A percentile compares a stretch with the other conserved stretches of the same genome.
These are phyloP conservation scores for Jacaranda mimosifolia DNA, from an alignment of 257 asterid species.

Conservation along the genomic window DNA sequence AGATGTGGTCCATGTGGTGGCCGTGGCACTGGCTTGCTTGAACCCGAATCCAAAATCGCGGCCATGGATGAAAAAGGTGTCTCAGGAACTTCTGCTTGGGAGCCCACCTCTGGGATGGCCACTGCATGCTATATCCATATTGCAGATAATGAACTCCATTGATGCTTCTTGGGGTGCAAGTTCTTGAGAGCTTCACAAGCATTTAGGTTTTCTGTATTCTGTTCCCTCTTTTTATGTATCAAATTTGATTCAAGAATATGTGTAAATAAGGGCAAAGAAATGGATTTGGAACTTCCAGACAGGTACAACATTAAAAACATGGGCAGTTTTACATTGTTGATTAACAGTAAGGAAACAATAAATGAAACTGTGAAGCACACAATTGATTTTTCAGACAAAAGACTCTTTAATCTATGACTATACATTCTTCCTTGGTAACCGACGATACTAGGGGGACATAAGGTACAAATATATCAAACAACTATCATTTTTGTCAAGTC, in stretches of 20 bases:
- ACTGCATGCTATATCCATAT: neutral
- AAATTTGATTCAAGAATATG: no score
- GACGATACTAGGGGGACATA: slow-evolving; percentile 33
- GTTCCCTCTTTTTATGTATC: no score
- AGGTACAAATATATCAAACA: slow-evolving; percentile 31
- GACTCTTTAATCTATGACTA: slow-evolving; percentile 34
- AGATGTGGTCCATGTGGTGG: no score
- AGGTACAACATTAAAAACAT: neutral
- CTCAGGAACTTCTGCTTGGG: neutral
- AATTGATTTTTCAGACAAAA: neutral
- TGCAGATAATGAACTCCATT: neutral
- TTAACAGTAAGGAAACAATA: neutral
- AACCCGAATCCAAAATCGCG: neutral
- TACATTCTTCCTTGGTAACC: slow-evolving; percentile 35
- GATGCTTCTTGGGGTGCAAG: neutral
- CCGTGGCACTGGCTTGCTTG: neutral
- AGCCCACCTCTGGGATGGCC: neutral
- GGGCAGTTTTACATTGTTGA: slow-evolving; percentile 10
- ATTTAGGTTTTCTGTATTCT: no score
- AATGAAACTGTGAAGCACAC: slow-evolving; percentile 14
- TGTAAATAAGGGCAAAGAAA: neutral
- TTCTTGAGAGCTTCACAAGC: neutral
- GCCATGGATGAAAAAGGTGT: neutral
- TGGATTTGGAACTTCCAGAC: neutral
- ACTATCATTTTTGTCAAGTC: neutral